Conservation (phyloP, 2,329 filamentous ascomycete species). For the Xylariaceae sp. region DNA sequence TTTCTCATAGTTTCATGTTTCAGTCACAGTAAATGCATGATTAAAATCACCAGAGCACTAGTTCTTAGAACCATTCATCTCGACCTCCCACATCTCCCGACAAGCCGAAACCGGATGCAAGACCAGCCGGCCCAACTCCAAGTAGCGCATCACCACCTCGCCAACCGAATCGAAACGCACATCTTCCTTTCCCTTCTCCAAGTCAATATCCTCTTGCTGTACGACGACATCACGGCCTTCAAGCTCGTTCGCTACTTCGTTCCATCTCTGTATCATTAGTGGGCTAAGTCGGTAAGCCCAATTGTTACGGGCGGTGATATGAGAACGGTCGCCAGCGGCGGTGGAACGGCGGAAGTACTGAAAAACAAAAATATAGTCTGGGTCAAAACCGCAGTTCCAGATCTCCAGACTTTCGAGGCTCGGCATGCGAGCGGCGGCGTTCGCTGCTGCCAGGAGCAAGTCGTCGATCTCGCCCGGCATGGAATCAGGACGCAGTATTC, state of each 20-base stretch:
- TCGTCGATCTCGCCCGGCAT: neutral
- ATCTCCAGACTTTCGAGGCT: neutral
- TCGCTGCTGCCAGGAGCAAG: slow-evolving; percentile 2
- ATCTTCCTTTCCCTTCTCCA: no score
- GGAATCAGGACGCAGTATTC: neutral
- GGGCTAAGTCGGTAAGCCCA: neutral
- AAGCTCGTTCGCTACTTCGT: neutral
- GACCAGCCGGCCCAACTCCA: neutral
- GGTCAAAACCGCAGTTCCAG: neutral
- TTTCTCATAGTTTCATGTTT: no score
- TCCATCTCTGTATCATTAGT: neutral
- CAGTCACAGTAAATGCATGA: no score
- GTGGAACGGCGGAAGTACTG: neutral
- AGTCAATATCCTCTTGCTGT: neutral
- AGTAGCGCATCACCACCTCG: neutral
- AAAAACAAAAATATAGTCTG: neutral
- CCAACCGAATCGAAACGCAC: neutral
- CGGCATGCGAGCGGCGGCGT: neutral
- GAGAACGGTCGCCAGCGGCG: neutral
- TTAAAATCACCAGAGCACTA: no score
- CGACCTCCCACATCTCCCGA: neutral
- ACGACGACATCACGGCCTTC: neutral
- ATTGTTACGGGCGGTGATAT: neutral
- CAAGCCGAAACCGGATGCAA: neutral
- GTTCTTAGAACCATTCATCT: no score